These are phyloP conservation scores for Penicillium waksmanii DNA, from an alignment of 495 filamentous ascomycete genomes.

Conservation along the genomic window DNA sequence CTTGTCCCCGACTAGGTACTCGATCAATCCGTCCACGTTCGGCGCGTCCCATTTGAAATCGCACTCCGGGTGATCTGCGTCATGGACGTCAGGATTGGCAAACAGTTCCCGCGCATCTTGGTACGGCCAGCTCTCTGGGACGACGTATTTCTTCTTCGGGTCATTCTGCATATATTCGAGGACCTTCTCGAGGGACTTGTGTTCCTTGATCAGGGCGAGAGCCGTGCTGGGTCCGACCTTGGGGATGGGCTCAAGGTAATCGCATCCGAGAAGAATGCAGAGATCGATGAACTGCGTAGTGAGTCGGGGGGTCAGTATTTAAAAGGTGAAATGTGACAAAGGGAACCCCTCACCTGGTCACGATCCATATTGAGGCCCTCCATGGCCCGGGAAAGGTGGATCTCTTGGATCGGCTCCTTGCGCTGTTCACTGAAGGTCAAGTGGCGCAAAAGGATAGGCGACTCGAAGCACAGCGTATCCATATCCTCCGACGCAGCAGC, in stretches of 20 bases:
- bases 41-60: constrained; percentile 98
- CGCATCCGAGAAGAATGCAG: constrained; percentile 96
- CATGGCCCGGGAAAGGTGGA: constrained; percentile 80
- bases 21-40: constrained; percentile 82
- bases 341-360: constrained; percentile 61
- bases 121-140: constrained; percentile 94
- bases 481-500: constrained; percentile 98
- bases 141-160: constrained; percentile 72
- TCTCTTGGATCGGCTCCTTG: constrained; percentile 97
- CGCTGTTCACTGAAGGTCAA: constrained; percentile 96
- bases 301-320: constrained; percentile 2
- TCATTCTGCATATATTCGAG: constrained; percentile 76
- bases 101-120: constrained; percentile 91
- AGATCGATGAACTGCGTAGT: constrained; percentile 84
- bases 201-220: constrained; percentile 87
- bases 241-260: constrained; percentile 95
- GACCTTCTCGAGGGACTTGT: constrained; percentile 84
- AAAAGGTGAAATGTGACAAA: neutral
- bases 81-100: constrained; percentile 83
- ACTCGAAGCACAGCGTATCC: constrained; percentile 96
- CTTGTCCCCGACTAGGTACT: constrained; percentile 91
- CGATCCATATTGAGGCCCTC: constrained; percentile 86
- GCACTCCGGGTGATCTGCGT: constrained; percentile 81
- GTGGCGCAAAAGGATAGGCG: constrained; percentile 88
- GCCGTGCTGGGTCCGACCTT: constrained; percentile 91